phyloP scores from a whole-genome alignment of 768 basidiomycete genomes.

The Naganishia kalamii region DNA sequence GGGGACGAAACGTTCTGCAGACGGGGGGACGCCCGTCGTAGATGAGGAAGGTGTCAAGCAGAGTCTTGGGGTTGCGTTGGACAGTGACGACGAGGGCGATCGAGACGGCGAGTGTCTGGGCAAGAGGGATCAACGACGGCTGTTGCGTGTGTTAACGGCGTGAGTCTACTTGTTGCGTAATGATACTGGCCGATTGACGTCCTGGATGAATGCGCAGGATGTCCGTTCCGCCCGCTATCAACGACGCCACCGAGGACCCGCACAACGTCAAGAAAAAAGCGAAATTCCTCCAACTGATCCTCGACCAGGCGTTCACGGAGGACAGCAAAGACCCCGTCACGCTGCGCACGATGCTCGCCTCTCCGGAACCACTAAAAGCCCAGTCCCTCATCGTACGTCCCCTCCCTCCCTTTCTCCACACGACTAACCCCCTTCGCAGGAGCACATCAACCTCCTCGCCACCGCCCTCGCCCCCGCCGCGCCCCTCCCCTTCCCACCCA shows the following conservation, averaged over 20 bases:
- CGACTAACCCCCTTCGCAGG: neutral
- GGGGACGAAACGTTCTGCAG: neutral
- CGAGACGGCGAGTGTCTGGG: neutral
- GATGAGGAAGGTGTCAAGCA: conserved; percentile 7
- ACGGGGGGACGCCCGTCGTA: neutral
- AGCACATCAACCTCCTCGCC: neutral
- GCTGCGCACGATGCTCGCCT: neutral
- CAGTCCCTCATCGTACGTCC: neutral
- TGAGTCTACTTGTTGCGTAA: neutral
- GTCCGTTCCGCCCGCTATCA: neutral
- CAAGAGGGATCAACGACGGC: neutral
- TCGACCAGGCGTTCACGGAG: conserved; percentile 2
- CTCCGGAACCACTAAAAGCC: neutral
- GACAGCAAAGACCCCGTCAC: neutral
- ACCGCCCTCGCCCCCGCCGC: neutral
- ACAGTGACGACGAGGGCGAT: neutral
- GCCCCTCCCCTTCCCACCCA: neutral
- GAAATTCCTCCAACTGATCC: neutral
- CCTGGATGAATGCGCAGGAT: neutral
- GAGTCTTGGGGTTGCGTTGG: neutral
- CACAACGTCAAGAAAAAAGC: neutral
- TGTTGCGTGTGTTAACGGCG: conserved; percentile 3
- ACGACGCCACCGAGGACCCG: neutral
- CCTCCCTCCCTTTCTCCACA: neutral
- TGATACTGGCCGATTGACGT: neutral